Percentiles rank a stretch among this genome's conserved stretches.
phyloP scores from a whole-genome alignment of 1,284 basidiomycete species.

The Pseudozyma tsukubaensis region DNA sequence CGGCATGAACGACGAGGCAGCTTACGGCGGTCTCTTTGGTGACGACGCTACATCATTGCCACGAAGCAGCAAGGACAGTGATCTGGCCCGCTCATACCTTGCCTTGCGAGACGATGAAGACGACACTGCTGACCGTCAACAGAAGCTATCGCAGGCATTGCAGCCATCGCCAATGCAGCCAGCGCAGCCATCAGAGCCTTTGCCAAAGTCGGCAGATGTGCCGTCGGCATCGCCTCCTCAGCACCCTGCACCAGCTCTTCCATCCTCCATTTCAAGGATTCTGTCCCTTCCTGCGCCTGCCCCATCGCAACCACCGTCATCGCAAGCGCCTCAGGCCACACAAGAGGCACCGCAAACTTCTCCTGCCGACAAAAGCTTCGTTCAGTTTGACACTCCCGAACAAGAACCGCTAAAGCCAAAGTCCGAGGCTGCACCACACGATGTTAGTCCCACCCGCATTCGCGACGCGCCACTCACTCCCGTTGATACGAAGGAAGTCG shows the following conservation, averaged over 20 bases:
- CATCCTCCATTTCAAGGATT: too few relatives aligned
- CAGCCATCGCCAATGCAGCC: background rate
- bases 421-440: slow-evolving; percentile 3
- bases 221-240: too few relatives aligned
- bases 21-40: slow-evolving; percentile 24
- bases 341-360: slow-evolving; percentile 14
- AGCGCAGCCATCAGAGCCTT: too few relatives aligned
- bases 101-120: slow-evolving; percentile 41
- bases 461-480: background rate
- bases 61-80: slow-evolving; percentile 1
- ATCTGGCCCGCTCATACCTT: slow-evolving; percentile 19
- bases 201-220: too few relatives aligned
- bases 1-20: slow-evolving; percentile 13
- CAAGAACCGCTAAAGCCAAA: slow-evolving; percentile 13
- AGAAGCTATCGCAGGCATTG: slow-evolving; percentile 1
- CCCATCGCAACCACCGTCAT: background rate
- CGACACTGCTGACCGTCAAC: slow-evolving; percentile 1
- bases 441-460: slow-evolving; percentile 13
- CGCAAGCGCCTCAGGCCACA: background rate
- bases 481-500: too few relatives aligned
- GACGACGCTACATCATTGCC: slow-evolving; percentile 3
- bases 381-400: slow-evolving; percentile 21
- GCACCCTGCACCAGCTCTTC: too few relatives aligned
- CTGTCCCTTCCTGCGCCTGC: background rate
- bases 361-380: slow-evolving; percentile 30